Evolutionary conservation across 2,329 filamentous ascomycete genomes (phyloP).

Genomic region (Paracoccidioides lutzii): DNA sequence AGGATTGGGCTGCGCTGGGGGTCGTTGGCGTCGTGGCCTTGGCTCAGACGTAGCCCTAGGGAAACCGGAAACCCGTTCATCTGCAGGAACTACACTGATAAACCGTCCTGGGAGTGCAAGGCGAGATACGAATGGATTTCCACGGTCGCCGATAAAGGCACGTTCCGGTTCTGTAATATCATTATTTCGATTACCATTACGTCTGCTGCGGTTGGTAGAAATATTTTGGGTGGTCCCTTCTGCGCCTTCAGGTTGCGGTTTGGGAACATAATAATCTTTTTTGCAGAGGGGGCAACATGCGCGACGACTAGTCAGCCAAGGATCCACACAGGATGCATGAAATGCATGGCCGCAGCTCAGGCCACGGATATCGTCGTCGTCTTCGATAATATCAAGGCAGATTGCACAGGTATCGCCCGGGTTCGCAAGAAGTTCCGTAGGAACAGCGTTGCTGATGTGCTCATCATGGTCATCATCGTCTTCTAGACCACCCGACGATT

Average conservation of each 20-base stretch:
- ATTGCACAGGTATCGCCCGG: constrained; percentile 93
- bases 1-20: background rate
- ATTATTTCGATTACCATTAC: constrained; percentile 15
- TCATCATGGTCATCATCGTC: constrained; percentile 64
- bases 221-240: constrained; percentile 4
- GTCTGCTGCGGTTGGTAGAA: constrained; percentile 7
- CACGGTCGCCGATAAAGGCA: constrained; percentile 23
- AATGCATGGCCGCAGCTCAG: constrained; percentile 96
- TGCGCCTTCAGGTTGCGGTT: constrained; percentile 55
- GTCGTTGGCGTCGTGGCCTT: constrained; percentile 5
- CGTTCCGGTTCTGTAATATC: constrained; percentile 22
- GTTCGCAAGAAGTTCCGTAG: constrained; percentile 64
- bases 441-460: constrained; percentile 69
- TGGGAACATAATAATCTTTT: constrained; percentile 91
- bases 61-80: constrained; percentile 15
- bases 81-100: constrained; percentile 18
- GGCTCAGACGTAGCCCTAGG: constrained; percentile 11
- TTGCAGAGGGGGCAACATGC: constrained; percentile 97
- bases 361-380: constrained; percentile 89
- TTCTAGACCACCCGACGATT: background rate
- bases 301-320: constrained; percentile 86
- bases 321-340: constrained; percentile 89
- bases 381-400: constrained; percentile 85
- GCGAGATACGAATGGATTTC: constrained; percentile 21
- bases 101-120: constrained; percentile 28